These are phyloP conservation scores for Apiotrichum sp. DNA, from an alignment of 1,284 basidiomycete genomes.

Conservation along the genomic window DNA sequence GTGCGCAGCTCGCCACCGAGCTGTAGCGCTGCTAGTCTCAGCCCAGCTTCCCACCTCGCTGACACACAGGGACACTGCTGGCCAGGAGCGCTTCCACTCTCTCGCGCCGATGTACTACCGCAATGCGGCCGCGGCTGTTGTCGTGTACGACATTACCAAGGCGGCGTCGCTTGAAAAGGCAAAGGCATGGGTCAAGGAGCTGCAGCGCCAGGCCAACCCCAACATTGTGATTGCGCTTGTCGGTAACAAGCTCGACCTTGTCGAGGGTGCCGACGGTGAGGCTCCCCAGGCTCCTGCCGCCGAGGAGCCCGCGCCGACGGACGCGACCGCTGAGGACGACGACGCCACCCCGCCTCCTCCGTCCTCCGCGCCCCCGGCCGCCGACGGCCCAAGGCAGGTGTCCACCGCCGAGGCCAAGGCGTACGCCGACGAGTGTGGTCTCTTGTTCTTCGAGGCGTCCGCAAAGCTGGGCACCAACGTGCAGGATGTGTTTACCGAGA, in stretches of 20 bases:
- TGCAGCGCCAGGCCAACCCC: constrained; percentile 97
- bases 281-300: constrained; percentile 17
- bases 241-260: constrained; percentile 91
- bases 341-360: constrained; percentile 42
- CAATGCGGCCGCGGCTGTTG: constrained; percentile 90
- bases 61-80: constrained; percentile 44
- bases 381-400: constrained; percentile 75
- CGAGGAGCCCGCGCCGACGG: constrained; percentile 48
- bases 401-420: constrained; percentile 90
- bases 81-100: constrained; percentile 47
- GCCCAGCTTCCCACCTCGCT: not conserved
- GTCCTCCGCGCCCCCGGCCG: constrained; percentile 25
- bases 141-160: constrained; percentile 93
- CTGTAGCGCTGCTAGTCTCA: too few relatives aligned
- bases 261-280: constrained; percentile 56
- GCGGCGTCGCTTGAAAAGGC: constrained; percentile 88
- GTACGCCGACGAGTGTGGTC: constrained; percentile 89
- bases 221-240: constrained; percentile 98
- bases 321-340: constrained; percentile 53
- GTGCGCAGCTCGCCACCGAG: not conserved
- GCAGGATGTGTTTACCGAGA: constrained; percentile 96
- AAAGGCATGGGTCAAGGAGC: constrained; percentile 99
- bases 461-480: constrained; percentile 98
- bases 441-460: constrained; percentile 97
- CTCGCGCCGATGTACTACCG: constrained; percentile 92